These are phyloP conservation scores for Lasiosphaeria miniovina DNA, from an alignment of 495 filamentous ascomycete species.

Conservation along the genomic window DNA sequence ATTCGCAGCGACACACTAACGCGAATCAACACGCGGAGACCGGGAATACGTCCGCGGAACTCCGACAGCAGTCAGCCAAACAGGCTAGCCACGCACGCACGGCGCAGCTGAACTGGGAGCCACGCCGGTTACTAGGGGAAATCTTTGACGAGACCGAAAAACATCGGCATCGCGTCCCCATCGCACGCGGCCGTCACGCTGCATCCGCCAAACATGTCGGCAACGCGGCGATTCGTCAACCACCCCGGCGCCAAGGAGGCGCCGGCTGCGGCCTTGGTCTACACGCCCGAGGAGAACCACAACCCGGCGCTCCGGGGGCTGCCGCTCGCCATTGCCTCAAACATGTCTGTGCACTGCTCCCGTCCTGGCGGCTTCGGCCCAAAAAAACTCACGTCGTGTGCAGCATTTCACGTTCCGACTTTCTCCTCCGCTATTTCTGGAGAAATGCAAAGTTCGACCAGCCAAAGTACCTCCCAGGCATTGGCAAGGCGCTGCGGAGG, in stretches of 20 bases:
- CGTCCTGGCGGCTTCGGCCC: not conserved
- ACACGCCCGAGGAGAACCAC: conserved; percentile 22
- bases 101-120: too few relatives aligned
- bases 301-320: conserved; percentile 33
- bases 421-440: conserved; percentile 46
- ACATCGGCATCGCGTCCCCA: too few relatives aligned
- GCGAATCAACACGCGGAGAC: too few relatives aligned
- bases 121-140: too few relatives aligned
- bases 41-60: too few relatives aligned
- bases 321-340: conserved; percentile 26
- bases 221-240: conserved; percentile 26
- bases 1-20: too few relatives aligned
- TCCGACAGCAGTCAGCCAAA: too few relatives aligned
- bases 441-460: conserved; percentile 68
- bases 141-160: too few relatives aligned
- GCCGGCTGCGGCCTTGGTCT: conserved; percentile 20
- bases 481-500: conserved; percentile 58
- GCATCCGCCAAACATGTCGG: conserved; percentile 8
- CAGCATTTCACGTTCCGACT: conserved; percentile 22
- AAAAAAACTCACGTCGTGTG: not conserved
- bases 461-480: conserved; percentile 54
- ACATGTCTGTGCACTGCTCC: conserved; percentile 20
- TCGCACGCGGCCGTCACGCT: too few relatives aligned
- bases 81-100: too few relatives aligned
- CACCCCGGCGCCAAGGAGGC: conserved; percentile 35